phyloP scores from a whole-genome alignment of 2,329 filamentous ascomycete genomes.

The Colletotrichum cereale region DNA sequence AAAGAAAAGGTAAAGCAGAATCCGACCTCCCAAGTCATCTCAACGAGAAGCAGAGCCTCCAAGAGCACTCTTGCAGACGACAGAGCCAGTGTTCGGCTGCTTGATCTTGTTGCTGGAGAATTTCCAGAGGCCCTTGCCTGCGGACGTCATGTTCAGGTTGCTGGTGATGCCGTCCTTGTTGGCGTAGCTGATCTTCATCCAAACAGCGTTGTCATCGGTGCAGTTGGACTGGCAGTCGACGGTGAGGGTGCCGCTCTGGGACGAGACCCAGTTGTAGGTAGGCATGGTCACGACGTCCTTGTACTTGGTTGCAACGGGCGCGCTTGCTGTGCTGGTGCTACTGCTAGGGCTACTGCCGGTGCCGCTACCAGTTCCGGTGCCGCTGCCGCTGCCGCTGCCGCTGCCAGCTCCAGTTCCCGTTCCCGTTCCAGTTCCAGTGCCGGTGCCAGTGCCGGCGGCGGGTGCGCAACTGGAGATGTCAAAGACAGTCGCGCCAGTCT shows the following conservation, averaged over 20 bases:
- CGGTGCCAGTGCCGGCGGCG: background rate
- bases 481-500: slow-evolving; percentile 35
- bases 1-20: rapidly evolving
- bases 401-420: slow-evolving; percentile 10
- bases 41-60: slow-evolving; percentile 27
- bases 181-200: slow-evolving; percentile 44
- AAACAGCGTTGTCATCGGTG: slow-evolving; percentile 39
- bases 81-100: slow-evolving; percentile 27
- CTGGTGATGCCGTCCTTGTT: slow-evolving; percentile 41
- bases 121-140: slow-evolving; percentile 36
- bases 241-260: slow-evolving; percentile 41
- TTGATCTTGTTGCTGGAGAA: slow-evolving; percentile 38
- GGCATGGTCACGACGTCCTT: slow-evolving; percentile 38
- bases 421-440: background rate
- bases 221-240: slow-evolving; percentile 36
- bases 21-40: background rate
- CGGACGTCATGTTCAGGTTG: slow-evolving; percentile 32
- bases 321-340: background rate
- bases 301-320: background rate
- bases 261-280: slow-evolving; percentile 37
- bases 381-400: background rate
- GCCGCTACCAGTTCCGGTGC: slow-evolving; percentile 3
- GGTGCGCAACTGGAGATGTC: slow-evolving; percentile 38
- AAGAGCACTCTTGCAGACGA: slow-evolving; percentile 37
- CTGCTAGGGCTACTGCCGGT: slow-evolving; percentile 1